Evolutionary conservation across 164 flowering plant genomes (phyloP), one percentile per base, ranked within the genome.

Genomic region (Liquidambar formosana): DNA sequence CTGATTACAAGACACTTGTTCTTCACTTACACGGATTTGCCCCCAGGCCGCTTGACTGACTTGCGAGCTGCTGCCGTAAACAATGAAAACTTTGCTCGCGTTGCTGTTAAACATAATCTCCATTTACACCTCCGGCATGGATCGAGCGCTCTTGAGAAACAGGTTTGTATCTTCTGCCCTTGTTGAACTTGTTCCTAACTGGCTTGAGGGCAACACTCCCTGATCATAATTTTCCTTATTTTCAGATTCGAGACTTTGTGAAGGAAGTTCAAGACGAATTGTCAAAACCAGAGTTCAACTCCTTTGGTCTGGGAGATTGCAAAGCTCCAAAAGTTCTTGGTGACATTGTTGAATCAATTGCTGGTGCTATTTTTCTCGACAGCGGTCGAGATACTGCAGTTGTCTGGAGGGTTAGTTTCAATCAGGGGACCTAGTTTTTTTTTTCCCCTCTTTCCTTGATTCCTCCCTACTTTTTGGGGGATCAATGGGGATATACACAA

Each of bases 311-410:
- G 73, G 97, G 99, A 78, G 98, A 96, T 77, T 93, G 96, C 83
- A 96, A 93, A 83, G 99, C 99, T 67, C 99, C 99, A 2, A 96
- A 96, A 80, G 99, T 96, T 68, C 99, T 96, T 54, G 98, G 98
- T 41, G 99, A 96, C 74, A 93, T 96, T 73, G 81, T 96, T 69
- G 99, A 96, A 77, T 96, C 99, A 15, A 90, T 96, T 70, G 99
- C 98, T 23, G 99, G 99, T 75, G 91, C 99, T 53, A 83, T 96
- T 61, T 96, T 93, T 75, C 93, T 96, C 18, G 99, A 96, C 63
- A 83, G 87, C 61, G 91, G 86, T 23, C 85, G 80, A 63, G 77
- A 90, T 73, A 93, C 97, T 65, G 61, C 89, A 14, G 84, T 64
- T 72, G 99, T 93, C 11, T 96, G 99, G 99, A 77, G 73, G 95